Base-by-base conservation (phyloP, 1,284 basidiomycete genomes). In the Lentinus polychrous region DNA sequence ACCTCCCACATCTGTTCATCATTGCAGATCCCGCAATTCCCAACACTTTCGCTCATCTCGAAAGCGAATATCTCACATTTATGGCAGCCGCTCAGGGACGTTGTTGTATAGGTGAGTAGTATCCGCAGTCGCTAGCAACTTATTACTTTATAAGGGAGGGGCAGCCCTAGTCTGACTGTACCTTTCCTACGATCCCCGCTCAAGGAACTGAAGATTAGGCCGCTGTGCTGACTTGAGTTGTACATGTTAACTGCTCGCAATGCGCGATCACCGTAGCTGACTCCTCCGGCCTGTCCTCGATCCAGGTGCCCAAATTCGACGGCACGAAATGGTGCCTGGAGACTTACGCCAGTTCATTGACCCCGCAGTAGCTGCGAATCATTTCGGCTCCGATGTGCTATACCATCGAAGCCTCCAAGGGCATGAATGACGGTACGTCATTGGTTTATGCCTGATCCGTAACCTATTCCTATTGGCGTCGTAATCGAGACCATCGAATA, bases 211-310 rank as follows among this genome's bases (percentile, higher is more conserved):
- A 90, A 90, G 60, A 86, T 89, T 27, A 27, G 27, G 10, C 27
- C 10, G 27, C 27, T 27, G 52, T 89, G 68, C 46, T 84, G 80
- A 61, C 87, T 90, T 14, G 86, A 86, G 62, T 86, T 89, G n/a
- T n/a, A n/a, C n/a, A n/a, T n/a, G 56, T 85, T 89, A 34, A 94
- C 90, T 59, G 91, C 78, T 48, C 91, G 79, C 37, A 96, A 71
- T 11, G 91, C 88, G 48, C 95, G 79, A 66, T 98, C 95, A 10
- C 95, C 96, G 62, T 97, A 99, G 59, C 90, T 93, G 34, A 99
- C 92, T 32, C 95, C 95, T 0, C 92, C 94, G 12, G 90, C 81
- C 60, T 88, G 87, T 67, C 97, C 94, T 20, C 95, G 95, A 66
- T 98, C 93, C 36, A 98, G 74, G 14, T 76, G 74, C 12, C 95